Base-by-base conservation (phyloP, 257 asterid species). In the Plectranthus barbatus region DNA sequence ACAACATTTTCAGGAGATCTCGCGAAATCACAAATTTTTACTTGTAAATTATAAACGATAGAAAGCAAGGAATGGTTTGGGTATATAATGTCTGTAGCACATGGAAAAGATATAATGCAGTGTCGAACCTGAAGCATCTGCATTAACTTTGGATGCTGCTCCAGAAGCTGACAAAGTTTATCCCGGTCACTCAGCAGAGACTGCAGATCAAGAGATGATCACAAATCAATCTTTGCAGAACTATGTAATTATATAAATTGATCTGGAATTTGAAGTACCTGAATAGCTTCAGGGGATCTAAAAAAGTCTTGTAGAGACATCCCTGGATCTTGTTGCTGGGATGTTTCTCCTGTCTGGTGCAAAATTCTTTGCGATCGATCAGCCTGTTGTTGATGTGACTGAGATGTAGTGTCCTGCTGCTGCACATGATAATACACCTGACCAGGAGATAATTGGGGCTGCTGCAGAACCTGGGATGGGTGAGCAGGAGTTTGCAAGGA, bases 101-200 rank as follows among this genome's bases (percentile, higher is more conserved):
- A 34, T 1, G 24, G 5, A 29, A 15, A 46, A 15, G 42, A 17
- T 48, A 40, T 56, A 62, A 26, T 2, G 13, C 31, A 40, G 48
- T 11, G 20, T 21, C 72, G 23, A 56, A 74, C 79, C 79, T 74
- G 75, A 42, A 93, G 90, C 97, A 93, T 84, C 84, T 93, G 94
- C 97, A 93, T 86, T 76, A 93, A 71, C 80, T 90, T 93, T 12
- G 99, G 99, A 65, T 90, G 93, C 70, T 93, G 92, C 75, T 90
- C 97, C 34, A 93, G 84, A 72, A 93, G 88, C 81, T 80, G 92
- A 77, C 97, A 87, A 10, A 93, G 99, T 72, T 87, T 93, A 39
- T 85, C 95, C 37, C 97, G 91, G 79, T 93, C 99, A 69, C 90
- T 79, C 74, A 93, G 81, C 63, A 92, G 77, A 44, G 80, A 71